phyloP scores from a whole-genome alignment of 2,329 filamentous ascomycete species.

The Penicillium sp. region DNA sequence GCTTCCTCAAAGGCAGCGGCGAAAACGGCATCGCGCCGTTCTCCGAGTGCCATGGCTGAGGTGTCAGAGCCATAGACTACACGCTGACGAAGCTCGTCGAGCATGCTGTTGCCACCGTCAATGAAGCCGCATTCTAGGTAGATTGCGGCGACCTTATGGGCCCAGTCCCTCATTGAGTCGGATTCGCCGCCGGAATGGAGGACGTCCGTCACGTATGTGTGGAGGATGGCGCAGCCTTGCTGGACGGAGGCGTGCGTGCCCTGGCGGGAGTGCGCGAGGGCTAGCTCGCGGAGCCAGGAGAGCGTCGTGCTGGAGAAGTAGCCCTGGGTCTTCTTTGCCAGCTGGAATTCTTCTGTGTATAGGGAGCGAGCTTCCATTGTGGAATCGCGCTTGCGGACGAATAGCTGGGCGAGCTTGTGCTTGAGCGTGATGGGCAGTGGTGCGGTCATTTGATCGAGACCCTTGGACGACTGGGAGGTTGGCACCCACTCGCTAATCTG shows the following conservation, averaged over 20 bases:
- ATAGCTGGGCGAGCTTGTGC: conserved; percentile 52
- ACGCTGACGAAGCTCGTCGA: conserved; percentile 51
- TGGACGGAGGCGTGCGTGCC: conserved; percentile 40
- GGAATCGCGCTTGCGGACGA: conserved; percentile 43
- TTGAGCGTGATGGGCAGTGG: conserved; percentile 49
- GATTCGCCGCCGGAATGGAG: conserved; percentile 43
- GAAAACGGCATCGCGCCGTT: conserved; percentile 46
- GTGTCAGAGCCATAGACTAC: conserved; percentile 48
- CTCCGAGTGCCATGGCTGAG: conserved; percentile 28
- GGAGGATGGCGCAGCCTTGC: conserved; percentile 42
- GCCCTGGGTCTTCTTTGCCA: conserved; percentile 46
- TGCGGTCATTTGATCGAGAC: conserved; percentile 34
- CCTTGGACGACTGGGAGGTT: conserved; percentile 28
- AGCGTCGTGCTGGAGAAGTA: conserved; percentile 51
- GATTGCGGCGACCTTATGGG: conserved; percentile 47
- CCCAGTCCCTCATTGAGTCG: conserved; percentile 48
- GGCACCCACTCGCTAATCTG: conserved; percentile 40
- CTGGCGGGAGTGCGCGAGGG: conserved; percentile 44
- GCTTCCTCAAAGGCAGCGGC: conserved; percentile 47
- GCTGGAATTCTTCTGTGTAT: conserved; percentile 46
- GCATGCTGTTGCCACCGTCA: conserved; percentile 42
- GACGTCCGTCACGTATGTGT: conserved; percentile 44
- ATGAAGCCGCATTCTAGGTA: conserved; percentile 47
- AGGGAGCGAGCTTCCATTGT: conserved; percentile 41
- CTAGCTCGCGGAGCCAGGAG: conserved; percentile 45